Conservation (phyloP, 2,329 filamentous ascomycete genomes). For the Claviceps capensis region DNA sequence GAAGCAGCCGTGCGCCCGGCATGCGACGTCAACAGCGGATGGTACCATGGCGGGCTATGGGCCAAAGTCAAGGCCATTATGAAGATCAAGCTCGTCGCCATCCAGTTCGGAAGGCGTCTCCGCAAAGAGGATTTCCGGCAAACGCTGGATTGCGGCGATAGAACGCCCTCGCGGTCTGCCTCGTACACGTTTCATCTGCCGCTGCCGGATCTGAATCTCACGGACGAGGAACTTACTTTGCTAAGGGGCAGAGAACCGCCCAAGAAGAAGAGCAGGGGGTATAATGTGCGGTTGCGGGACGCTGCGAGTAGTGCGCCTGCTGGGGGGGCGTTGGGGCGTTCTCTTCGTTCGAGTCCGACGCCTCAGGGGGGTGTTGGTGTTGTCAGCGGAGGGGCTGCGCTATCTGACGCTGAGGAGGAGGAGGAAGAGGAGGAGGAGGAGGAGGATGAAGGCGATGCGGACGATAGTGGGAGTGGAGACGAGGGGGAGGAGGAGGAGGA, state of each 20-base stretch:
- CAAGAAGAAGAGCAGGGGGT: constrained; percentile 23
- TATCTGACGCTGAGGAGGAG: constrained; percentile 7
- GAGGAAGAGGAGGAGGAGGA: constrained; percentile 9
- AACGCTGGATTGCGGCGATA: constrained; percentile 21
- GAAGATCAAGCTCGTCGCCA: constrained; percentile 67
- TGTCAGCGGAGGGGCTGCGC: constrained; percentile 5
- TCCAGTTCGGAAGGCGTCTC: constrained; percentile 42
- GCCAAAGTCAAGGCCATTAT: constrained; percentile 77
- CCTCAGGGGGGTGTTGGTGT: neutral
- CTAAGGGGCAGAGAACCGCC: constrained; percentile 21
- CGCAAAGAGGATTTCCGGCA: constrained; percentile 23
- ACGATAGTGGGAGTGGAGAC: constrained; percentile 9
- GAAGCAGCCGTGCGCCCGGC: constrained; percentile 42
- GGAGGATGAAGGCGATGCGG: constrained; percentile 12
- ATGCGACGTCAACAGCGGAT: constrained; percentile 60
- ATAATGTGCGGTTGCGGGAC: constrained; percentile 19
- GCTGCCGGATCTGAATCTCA: constrained; percentile 21
- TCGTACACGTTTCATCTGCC: constrained; percentile 20
- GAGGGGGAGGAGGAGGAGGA: constrained; percentile 14
- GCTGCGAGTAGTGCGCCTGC: constrained; percentile 10
- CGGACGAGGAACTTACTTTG: constrained; percentile 21
- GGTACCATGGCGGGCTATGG: constrained; percentile 71
- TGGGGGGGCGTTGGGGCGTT: constrained; percentile 6
- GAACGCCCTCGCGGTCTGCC: constrained; percentile 18
- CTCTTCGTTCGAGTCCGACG: constrained; percentile 6